These are phyloP conservation scores for Leccinum truebloodii DNA, from an alignment of 768 basidiomycete genomes.

Conservation along the genomic window DNA sequence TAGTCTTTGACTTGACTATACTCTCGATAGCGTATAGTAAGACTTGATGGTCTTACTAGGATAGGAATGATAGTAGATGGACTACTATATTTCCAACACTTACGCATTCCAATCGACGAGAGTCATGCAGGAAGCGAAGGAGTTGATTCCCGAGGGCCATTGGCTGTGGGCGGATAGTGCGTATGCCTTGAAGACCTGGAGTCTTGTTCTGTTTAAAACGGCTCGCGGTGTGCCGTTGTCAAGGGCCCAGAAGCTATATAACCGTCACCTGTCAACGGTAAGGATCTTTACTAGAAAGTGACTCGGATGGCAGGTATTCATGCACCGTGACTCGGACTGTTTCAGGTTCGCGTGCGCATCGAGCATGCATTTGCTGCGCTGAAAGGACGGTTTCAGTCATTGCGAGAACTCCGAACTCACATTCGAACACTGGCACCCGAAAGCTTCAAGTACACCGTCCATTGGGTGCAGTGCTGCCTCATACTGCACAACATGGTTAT, in stretches of 20 bases:
- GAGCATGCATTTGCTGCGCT: not conserved
- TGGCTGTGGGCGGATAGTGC: not conserved
- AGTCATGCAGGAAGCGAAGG: not conserved
- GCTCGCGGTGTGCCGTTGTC: not conserved
- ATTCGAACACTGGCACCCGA: not conserved
- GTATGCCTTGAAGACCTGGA: not conserved
- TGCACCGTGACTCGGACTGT: not conserved
- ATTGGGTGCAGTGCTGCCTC: slow-evolving; percentile 1
- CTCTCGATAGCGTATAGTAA: no score
- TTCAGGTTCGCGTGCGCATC: not conserved
- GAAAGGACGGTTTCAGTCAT: not conserved
- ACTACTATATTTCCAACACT: no score
- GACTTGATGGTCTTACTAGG: no score
- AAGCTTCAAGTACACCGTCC: not conserved
- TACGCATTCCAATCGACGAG: not conserved
- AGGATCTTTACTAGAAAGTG: no score
- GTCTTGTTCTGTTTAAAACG: not conserved
- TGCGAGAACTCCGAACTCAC: not conserved
- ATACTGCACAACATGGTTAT: slow-evolving; percentile 7
- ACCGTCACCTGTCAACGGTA: not conserved
- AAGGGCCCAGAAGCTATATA: not conserved
- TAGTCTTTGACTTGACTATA: no score
- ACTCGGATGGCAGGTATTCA: not conserved
- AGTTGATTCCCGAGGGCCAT: not conserved
- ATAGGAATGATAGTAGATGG: no score